phyloP scores from a whole-genome alignment of 2,329 filamentous ascomycete species.

The Aspergillus terreus region DNA sequence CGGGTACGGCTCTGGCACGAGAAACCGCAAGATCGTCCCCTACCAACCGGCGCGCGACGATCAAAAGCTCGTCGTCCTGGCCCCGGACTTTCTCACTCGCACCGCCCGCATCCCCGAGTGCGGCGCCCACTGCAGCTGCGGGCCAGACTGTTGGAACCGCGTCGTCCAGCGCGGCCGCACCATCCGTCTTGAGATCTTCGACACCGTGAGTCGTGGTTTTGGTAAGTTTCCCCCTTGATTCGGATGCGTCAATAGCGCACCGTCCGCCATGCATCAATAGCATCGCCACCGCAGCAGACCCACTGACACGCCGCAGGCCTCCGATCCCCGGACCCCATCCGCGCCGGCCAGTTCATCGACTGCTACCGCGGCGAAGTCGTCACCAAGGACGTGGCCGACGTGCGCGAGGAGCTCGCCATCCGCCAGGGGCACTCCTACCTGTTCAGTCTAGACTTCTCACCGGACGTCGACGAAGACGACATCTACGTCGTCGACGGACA shows the following conservation, averaged over 20 bases:
- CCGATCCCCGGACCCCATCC: constrained; percentile 35
- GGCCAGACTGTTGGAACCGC: constrained; percentile 37
- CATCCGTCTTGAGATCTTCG: constrained; percentile 40
- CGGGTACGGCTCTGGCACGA: constrained; percentile 11
- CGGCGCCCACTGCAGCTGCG: constrained; percentile 35
- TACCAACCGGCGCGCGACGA: constrained; percentile 22
- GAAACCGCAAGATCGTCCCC: constrained; percentile 21
- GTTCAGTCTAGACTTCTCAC: constrained; percentile 40
- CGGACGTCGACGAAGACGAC: constrained; percentile 18
- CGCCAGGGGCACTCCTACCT: constrained; percentile 37
- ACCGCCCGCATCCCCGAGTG: constrained; percentile 42
- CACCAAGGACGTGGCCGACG: constrained; percentile 32
- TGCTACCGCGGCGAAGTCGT: constrained; percentile 45
- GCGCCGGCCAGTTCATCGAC: constrained; percentile 44
- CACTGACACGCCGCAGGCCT: constrained; percentile 29
- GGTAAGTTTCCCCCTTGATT: constrained; percentile 21
- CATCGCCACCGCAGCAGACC: neutral
- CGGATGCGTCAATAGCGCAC: neutral
- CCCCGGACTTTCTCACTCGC: constrained; percentile 27
- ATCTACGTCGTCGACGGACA: constrained; percentile 43
- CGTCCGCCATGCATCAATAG: neutral
- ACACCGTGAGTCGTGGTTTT: constrained; percentile 40
- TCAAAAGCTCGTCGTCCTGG: constrained; percentile 21
- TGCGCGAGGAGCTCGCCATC: constrained; percentile 31
- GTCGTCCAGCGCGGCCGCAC: constrained; percentile 40